Percentiles rank a stretch among this genome's conserved stretches.
Evolutionary conservation across 2,329 filamentous ascomycete genomes (phyloP).

Genomic region (Paecilomyces fulvus): DNA sequence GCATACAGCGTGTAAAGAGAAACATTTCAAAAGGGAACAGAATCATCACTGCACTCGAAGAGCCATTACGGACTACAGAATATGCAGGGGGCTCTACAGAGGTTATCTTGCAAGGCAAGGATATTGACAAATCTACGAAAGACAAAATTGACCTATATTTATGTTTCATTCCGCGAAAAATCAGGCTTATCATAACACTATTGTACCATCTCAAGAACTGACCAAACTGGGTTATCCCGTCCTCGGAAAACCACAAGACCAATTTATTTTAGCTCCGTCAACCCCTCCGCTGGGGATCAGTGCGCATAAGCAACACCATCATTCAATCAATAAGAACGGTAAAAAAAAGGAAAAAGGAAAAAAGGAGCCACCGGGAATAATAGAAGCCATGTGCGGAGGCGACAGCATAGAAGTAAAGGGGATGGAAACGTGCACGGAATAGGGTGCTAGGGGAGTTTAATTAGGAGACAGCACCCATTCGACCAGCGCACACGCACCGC

Average conservation of each 20-base stretch:
- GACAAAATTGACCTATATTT: not conserved
- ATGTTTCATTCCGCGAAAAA: not conserved
- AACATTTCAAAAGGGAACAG: too few species aligned
- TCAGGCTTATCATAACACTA: not conserved
- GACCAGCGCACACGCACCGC: slow-evolving; percentile 35
- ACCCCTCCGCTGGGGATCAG: not conserved
- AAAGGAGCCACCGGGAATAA: not conserved
- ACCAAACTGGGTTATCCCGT: not conserved
- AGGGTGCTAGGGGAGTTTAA: slow-evolving; percentile 8
- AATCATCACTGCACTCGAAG: too few species aligned
- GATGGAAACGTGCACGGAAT: slow-evolving; percentile 1
- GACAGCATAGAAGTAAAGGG: not conserved
- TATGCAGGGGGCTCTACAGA: too few species aligned
- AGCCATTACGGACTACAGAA: too few species aligned
- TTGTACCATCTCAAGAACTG: not conserved
- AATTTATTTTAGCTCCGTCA: not conserved
- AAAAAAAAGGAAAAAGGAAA: not conserved
- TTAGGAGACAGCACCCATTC: slow-evolving; percentile 33
- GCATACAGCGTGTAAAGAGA: too few species aligned
- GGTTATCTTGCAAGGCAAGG: too few species aligned
- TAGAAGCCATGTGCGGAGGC: not conserved
- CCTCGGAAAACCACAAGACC: not conserved
- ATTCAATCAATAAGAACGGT: not conserved
- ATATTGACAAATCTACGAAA: not conserved
- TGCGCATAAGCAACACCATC: not conserved